Evolutionary conservation across 2,329 filamentous ascomycete species (phyloP).

Genomic region (Fusarium mangiferae): DNA sequence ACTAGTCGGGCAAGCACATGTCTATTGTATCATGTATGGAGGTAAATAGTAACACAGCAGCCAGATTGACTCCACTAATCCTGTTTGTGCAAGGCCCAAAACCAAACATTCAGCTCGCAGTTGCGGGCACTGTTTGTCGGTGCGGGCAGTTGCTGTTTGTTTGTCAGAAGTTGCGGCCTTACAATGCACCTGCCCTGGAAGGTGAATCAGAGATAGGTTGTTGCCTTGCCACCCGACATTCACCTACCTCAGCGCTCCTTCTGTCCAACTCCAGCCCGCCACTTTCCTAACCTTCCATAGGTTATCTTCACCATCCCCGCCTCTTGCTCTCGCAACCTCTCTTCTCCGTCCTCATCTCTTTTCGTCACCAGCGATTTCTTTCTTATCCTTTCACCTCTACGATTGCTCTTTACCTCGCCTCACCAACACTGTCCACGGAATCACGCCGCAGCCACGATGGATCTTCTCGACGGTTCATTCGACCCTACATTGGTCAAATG

Average conservation of each 20-base stretch:
- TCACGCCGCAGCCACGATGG: background rate
- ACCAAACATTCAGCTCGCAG: background rate
- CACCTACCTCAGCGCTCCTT: background rate
- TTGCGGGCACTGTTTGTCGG: background rate
- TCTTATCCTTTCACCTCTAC: background rate
- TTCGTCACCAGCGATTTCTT: background rate
- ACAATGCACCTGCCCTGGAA: background rate
- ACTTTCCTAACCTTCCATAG: background rate
- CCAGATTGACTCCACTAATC: background rate
- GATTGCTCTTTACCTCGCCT: background rate
- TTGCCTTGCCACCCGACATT: background rate
- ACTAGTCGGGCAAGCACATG: background rate
- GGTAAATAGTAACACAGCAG: background rate
- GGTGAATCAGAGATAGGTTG: background rate
- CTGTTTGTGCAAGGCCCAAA: background rate
- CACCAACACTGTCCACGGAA: fast-evolving
- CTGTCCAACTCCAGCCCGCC: background rate
- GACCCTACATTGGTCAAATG: background rate
- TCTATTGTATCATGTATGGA: too few relatives aligned
- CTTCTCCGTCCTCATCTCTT: background rate
- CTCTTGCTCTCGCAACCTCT: background rate
- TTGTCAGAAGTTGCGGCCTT: background rate
- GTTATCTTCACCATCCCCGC: background rate
- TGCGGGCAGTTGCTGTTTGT: background rate
- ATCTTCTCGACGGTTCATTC: background rate